Percentiles rank a stretch among this genome's conserved stretches.
phyloP scores from a whole-genome alignment of 495 filamentous ascomycete species.

The Hyaloscypha variabilis region DNA sequence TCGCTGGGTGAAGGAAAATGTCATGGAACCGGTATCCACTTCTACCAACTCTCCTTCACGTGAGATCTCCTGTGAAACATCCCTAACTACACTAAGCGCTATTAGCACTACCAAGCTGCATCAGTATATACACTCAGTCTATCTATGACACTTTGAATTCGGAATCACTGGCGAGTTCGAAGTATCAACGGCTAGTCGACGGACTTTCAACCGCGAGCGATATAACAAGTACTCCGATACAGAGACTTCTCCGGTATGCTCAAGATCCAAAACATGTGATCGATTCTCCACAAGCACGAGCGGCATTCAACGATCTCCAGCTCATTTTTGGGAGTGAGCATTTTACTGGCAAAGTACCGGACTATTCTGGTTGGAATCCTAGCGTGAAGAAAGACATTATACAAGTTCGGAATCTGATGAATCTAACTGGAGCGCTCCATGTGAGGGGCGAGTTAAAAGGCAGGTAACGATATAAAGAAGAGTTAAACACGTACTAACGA shows the following conservation, averaged over 20 bases:
- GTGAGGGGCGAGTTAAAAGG: neutral
- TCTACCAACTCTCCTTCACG: conserved; percentile 4
- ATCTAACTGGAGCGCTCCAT: conserved; percentile 7
- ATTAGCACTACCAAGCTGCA: conserved; percentile 8
- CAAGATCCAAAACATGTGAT: neutral
- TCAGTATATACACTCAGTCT: conserved; percentile 10
- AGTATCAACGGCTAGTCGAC: neutral
- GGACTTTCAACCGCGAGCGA: neutral
- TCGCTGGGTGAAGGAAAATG: conserved; percentile 13
- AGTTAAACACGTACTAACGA: too few relatives aligned
- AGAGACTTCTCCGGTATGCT: conserved; percentile 4
- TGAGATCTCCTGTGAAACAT: conserved; percentile 6
- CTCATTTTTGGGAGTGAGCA: conserved; percentile 9
- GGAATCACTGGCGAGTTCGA: neutral
- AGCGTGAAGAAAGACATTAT: conserved; percentile 9
- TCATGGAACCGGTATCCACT: neutral
- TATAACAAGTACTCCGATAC: neutral
- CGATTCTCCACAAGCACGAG: neutral
- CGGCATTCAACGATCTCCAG: neutral
- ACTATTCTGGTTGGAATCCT: conserved; percentile 3
- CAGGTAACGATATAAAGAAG: neutral
- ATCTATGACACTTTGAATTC: neutral
- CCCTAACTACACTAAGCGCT: neutral
- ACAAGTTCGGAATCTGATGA: conserved; percentile 18
- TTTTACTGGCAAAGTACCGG: neutral